Percentiles rank a stretch among this genome's conserved stretches.
These are phyloP conservation scores for Ballota nigra DNA, from an alignment of 257 asterid genomes.

Conservation along the genomic window DNA sequence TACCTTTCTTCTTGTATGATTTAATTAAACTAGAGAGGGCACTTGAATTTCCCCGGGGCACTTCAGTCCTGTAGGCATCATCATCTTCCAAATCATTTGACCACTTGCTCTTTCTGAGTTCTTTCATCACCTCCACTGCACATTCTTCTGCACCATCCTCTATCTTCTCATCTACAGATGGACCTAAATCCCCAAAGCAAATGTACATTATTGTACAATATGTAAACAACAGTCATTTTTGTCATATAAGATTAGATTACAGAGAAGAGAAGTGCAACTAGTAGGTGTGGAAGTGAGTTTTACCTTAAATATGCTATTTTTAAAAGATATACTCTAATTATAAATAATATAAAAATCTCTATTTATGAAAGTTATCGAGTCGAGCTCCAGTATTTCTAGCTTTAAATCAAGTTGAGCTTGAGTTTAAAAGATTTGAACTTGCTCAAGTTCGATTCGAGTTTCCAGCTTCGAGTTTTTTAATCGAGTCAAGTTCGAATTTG, in stretches of 20 bases:
- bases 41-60: slow-evolving; percentile 35
- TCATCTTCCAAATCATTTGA: slow-evolving; percentile 83
- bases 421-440: no score
- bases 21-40: slow-evolving; percentile 48
- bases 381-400: no score
- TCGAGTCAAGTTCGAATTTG: no score
- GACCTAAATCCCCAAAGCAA: slow-evolving; percentile 34
- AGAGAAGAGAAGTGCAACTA: not conserved
- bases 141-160: slow-evolving; percentile 41
- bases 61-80: slow-evolving; percentile 40
- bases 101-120: slow-evolving; percentile 92
- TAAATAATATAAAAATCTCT: no score
- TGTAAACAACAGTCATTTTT: not conserved
- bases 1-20: slow-evolving; percentile 79
- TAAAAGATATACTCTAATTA: no score
- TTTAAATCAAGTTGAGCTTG: no score
- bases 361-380: no score
- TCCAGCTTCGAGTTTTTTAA: no score
- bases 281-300: no score
- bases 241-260: not conserved
- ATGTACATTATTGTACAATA: slow-evolving; percentile 17
- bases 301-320: no score
- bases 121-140: slow-evolving; percentile 60
- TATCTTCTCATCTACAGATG: slow-evolving; percentile 39
- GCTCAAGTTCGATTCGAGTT: no score